Evolutionary conservation across 2,329 filamentous ascomycete genomes (phyloP), one percentile per base, ranked within the genome.

Genomic region (Claviceps sp.): DNA sequence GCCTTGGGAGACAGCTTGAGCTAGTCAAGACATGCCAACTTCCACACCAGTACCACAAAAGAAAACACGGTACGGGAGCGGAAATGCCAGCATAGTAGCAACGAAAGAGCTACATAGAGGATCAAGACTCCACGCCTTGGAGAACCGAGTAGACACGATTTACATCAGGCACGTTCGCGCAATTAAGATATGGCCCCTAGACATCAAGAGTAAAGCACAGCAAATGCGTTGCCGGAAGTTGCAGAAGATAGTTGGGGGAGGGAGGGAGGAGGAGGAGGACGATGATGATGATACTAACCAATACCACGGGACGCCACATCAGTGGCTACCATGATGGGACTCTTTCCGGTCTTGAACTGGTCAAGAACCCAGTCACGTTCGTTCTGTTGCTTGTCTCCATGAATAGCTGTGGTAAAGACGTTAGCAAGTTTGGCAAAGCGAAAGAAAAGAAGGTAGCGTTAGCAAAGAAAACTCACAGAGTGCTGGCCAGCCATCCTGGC

Each of bases 301-400:
- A 98, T 96, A 89, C 93, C 93, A 90, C 93, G 93, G 68, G 93
- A 97, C 75, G 93, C 93, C 74, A 98, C 93, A 68, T 97, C 93
- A 60, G 93, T 98, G 75, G 93, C 93, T 76, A 98, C 93, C 90
- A 98, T 95, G 82, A 98, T 95, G 68, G 93, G 93, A 76, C 89
- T 95, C 79, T 97, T 96, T 74, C 89, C 90, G 59, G 87, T 88
- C 84, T 97, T 98, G 83, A 98, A 98, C 72, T 97, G 91, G 72
- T 97, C 94, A 68, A 98, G 79, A 64, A 97, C 93, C 89, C 93
- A 97, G 72, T 97, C 93, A 76, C 93, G 90, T 77, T 98, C 93
- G 72, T 96, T 95, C 68, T 98, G 93, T 69, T 96, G 90, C 78
- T 97, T 97, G 76, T 97, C 93, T 67, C 93, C 93, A 77, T 98